These are phyloP conservation scores for Polymyxa betae DNA, from an alignment of 208 protist species.

Conservation along the genomic window DNA sequence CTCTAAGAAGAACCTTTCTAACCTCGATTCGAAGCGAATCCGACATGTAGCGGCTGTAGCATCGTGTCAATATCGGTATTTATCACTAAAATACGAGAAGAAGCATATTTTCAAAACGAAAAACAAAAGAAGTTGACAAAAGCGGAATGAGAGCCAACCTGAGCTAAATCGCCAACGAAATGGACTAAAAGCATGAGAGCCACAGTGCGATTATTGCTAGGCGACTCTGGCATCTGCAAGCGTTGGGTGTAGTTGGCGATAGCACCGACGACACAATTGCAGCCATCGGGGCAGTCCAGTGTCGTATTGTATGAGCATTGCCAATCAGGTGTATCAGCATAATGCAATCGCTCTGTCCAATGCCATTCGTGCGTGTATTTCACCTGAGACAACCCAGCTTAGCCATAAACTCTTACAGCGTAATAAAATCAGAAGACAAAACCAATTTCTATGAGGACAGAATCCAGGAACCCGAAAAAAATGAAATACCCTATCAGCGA, in stretches of 20 bases:
- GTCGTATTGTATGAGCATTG: not conserved
- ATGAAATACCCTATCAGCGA: not conserved
- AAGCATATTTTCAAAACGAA: too few species aligned
- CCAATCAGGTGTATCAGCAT: not conserved
- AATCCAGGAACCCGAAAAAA: not conserved
- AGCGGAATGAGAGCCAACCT: not conserved
- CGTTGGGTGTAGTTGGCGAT: not conserved
- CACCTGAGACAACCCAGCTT: not conserved
- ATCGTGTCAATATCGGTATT: too few species aligned
- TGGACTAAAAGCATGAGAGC: slow-evolving; percentile 6
- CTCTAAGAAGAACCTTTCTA: not conserved
- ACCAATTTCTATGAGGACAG: not conserved
- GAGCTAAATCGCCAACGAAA: not conserved
- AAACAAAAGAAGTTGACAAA: not conserved
- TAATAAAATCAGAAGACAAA: not conserved
- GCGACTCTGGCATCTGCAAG: not conserved
- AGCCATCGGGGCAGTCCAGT: not conserved
- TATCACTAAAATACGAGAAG: too few species aligned
- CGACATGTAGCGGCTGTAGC: slow-evolving; percentile 38
- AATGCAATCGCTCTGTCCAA: slow-evolving; percentile 29
- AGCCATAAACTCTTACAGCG: not conserved
- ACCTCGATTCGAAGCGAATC: not conserved
- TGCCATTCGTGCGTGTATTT: not conserved
- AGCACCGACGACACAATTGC: not conserved
- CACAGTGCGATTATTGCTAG: not conserved